Evolutionary conservation across 1,284 basidiomycete genomes (phyloP).

Genomic region (Boletellus dicymbophilus): DNA sequence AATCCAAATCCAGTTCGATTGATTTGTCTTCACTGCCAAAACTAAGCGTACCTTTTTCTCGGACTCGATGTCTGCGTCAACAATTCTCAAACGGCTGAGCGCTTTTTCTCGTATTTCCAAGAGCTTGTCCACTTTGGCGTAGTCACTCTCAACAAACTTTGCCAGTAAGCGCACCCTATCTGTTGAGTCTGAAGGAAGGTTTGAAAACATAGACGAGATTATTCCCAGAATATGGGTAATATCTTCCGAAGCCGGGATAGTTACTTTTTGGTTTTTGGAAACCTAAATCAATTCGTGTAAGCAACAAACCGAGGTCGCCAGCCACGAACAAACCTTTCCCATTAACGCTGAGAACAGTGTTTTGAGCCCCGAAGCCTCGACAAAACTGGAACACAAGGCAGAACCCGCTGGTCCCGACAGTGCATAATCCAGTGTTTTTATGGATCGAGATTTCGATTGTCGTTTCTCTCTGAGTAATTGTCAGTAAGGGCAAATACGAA

Average conservation of each 20-base stretch:
- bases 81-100: constrained; percentile 53
- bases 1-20: background rate
- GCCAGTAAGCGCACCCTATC: constrained; percentile 82
- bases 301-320: background rate
- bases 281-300: constrained; percentile 31
- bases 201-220: constrained; percentile 86
- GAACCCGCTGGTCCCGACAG: constrained; percentile 82
- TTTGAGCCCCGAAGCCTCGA: constrained; percentile 88
- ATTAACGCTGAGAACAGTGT: constrained; percentile 90
- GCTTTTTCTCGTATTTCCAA: constrained; percentile 84
- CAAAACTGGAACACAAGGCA: constrained; percentile 80
- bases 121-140: constrained; percentile 92
- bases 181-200: constrained; percentile 84
- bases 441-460: constrained; percentile 76
- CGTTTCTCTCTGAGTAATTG: constrained; percentile 69
- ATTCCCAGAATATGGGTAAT: constrained; percentile 88
- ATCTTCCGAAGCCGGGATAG: constrained; percentile 74
- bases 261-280: constrained; percentile 63
- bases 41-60: constrained; percentile 60
- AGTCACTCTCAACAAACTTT: constrained; percentile 92
- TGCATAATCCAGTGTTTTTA: constrained; percentile 92
- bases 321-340: constrained; percentile 70
- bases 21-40: background rate
- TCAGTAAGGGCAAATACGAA: constrained; percentile 2
- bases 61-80: constrained; percentile 62